Evolutionary conservation across 371 early-diverging fungal species (phyloP).

Genomic region (Mortierella sp.): DNA sequence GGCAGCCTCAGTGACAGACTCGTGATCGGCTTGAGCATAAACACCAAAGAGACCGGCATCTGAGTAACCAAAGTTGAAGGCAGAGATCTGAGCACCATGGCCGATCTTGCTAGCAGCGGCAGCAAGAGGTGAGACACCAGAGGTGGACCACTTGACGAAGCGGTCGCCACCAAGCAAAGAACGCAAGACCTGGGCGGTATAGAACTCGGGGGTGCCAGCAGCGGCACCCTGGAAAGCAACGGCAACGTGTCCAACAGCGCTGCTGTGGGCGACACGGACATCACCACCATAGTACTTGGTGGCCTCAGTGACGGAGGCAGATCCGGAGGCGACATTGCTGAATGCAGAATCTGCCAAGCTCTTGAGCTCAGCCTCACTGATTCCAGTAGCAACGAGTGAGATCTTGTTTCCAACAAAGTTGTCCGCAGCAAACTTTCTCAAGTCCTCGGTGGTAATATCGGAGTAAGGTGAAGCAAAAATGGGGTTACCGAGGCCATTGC

Average conservation of each 20-base stretch:
- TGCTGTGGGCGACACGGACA: conserved; percentile 69
- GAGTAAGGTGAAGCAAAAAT: conserved; percentile 80
- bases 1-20: conserved; percentile 72
- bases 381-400: conserved; percentile 89
- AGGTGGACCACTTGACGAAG: conserved; percentile 79
- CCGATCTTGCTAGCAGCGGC: conserved; percentile 72
- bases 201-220: conserved; percentile 74
- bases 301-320: conserved; percentile 59
- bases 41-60: conserved; percentile 96
- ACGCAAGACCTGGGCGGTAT: conserved; percentile 83
- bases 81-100: conserved; percentile 69
- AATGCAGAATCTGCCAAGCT: conserved; percentile 59
- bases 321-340: conserved; percentile 63
- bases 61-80: conserved; percentile 91
- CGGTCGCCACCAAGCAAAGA: conserved; percentile 85
- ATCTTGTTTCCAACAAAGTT: conserved; percentile 80
- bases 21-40: conserved; percentile 73
- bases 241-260: conserved; percentile 71
- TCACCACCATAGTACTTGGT: conserved; percentile 91
- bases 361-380: conserved; percentile 79
- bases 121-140: conserved; percentile 79
- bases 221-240: conserved; percentile 87
- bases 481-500: conserved; percentile 95
- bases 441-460: conserved; percentile 69
- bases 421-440: conserved; percentile 80